phyloP scores from a whole-genome alignment of 305 asterid species.

The Fraxinus greggii region DNA sequence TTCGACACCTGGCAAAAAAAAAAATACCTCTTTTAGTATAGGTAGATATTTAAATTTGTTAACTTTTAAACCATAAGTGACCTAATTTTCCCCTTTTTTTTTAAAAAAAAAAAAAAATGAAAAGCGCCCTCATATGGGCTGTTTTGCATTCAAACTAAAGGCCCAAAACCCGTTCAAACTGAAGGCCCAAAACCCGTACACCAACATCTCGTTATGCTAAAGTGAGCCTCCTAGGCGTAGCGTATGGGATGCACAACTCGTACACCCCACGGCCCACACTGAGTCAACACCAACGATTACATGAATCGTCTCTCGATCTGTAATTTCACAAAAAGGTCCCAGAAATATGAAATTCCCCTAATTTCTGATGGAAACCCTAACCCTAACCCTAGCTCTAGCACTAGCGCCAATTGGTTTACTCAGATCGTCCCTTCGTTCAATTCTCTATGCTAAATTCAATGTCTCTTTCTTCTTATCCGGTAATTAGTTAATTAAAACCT shows the following conservation, averaged over 20 bases:
- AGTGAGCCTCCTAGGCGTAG: neutral
- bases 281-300: conserved; percentile 39
- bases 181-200: neutral
- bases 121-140: too few species aligned
- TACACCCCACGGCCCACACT: neutral
- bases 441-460: conserved; percentile 18
- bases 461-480: conserved; percentile 44
- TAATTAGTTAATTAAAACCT: conserved; percentile 45
- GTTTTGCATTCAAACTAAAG: neutral
- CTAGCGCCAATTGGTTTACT: conserved; percentile 39
- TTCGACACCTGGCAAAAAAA: too few species aligned
- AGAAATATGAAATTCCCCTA: conserved; percentile 52
- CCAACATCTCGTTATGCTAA: neutral
- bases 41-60: too few species aligned
- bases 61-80: too few species aligned
- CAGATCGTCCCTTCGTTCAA: conserved; percentile 35
- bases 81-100: too few species aligned
- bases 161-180: neutral
- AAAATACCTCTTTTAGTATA: too few species aligned
- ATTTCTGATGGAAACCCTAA: conserved; percentile 61
- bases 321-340: conserved; percentile 32
- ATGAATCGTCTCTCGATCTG: conserved; percentile 24
- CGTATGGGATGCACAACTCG: neutral
- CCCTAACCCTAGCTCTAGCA: conserved; percentile 57
- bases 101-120: too few species aligned